phyloP scores from a whole-genome alignment of 805 yeast species.

The Candida golubevii region DNA sequence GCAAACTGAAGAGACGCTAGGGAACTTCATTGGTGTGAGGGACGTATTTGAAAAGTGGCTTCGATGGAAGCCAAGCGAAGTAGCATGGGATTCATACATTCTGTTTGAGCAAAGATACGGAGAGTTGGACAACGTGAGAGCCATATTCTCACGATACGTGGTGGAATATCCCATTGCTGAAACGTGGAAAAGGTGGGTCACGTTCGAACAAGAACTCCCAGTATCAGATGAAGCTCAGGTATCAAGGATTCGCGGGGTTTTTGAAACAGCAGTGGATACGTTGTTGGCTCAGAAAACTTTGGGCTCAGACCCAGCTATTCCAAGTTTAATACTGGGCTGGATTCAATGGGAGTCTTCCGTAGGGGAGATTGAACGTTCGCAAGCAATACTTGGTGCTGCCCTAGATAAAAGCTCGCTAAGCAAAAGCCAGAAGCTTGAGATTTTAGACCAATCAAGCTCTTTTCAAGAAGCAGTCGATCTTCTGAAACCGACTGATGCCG shows the following conservation, averaged over 20 bases:
- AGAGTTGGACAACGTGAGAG: constrained; percentile 52
- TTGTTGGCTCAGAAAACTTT: constrained; percentile 18
- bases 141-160: constrained; percentile 51
- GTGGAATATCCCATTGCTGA: constrained; percentile 33
- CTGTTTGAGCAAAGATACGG: constrained; percentile 68
- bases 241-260: constrained; percentile 59
- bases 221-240: constrained; percentile 18
- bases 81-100: constrained; percentile 73
- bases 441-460: constrained; percentile 38
- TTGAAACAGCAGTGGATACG: constrained; percentile 60
- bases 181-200: constrained; percentile 74
- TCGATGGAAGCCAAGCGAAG: constrained; percentile 61
- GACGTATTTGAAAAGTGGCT: constrained; percentile 76
- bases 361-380: constrained; percentile 58
- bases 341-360: constrained; percentile 65
- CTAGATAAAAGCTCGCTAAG: constrained; percentile 25
- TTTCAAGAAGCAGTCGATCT: constrained; percentile 52
- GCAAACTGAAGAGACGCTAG: constrained; percentile 75
- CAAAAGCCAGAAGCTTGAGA: constrained; percentile 14
- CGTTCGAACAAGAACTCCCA: constrained; percentile 52
- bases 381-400: constrained; percentile 53
- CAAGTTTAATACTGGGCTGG: constrained; percentile 47
- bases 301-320: constrained; percentile 11
- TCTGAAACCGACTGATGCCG: not conserved
- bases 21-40: constrained; percentile 58